Conservation (phyloP, 2,329 filamentous ascomycete genomes). For the Fusarium acutatum region DNA sequence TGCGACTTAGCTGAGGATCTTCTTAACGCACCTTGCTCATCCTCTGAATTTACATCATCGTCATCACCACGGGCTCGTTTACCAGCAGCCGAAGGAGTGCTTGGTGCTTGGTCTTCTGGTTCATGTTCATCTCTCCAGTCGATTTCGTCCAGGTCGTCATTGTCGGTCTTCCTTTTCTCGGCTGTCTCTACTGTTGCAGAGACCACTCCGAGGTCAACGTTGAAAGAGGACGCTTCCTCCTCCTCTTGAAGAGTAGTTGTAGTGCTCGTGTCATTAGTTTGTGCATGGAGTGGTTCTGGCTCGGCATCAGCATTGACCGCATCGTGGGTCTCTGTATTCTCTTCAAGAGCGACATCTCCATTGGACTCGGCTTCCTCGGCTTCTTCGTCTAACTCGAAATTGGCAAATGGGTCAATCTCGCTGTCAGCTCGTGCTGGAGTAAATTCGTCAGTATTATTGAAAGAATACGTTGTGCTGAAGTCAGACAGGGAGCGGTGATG, state of each 20-base stretch:
- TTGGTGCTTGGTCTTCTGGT: slow-evolving; percentile 29
- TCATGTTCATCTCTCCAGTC: slow-evolving; percentile 45
- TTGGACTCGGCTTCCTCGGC: slow-evolving; percentile 22
- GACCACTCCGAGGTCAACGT: slow-evolving; percentile 35
- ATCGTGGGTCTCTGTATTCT: slow-evolving; percentile 26
- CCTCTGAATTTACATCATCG: slow-evolving; percentile 44
- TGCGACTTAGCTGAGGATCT: neutral
- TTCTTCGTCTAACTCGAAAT: slow-evolving; percentile 38
- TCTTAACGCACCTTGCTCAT: slow-evolving; percentile 44
- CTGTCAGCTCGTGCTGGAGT: slow-evolving; percentile 36
- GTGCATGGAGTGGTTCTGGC: slow-evolving; percentile 12
- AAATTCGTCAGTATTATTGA: slow-evolving; percentile 38
- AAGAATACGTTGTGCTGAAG: slow-evolving; percentile 33
- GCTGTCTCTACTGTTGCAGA: slow-evolving; percentile 33
- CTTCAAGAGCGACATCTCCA: slow-evolving; percentile 26
- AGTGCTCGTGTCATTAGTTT: slow-evolving; percentile 41
- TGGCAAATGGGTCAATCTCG: slow-evolving; percentile 39
- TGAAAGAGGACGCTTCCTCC: slow-evolving; percentile 40
- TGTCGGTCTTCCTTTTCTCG: slow-evolving; percentile 21
- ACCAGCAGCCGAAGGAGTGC: slow-evolving; percentile 33
- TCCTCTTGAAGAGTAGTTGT: slow-evolving; percentile 47
- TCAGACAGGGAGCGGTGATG: slow-evolving; percentile 16
- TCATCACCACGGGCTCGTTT: slow-evolving; percentile 43
- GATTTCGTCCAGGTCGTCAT: slow-evolving; percentile 42
- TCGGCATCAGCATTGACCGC: slow-evolving; percentile 18